Base-by-base conservation (phyloP, 805 yeast species). In the Pichia occidentalis region DNA sequence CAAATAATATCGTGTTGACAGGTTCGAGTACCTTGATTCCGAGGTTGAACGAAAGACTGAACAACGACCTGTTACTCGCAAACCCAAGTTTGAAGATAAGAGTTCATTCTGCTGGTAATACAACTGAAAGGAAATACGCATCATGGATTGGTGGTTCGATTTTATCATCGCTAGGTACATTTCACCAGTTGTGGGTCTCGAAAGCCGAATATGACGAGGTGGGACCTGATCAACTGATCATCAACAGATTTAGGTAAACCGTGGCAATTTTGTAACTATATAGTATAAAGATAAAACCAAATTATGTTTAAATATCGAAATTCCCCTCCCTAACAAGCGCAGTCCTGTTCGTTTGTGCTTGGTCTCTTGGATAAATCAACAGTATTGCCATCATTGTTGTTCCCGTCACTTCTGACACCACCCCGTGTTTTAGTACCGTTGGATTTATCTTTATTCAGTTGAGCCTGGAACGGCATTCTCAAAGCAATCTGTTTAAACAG, bases 61-160 rank as follows among this genome's bases (percentile, higher is more conserved):
- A 79, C 57, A 65, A 71, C 32, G 96, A 87, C 50, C 63, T 88
- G 37, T 71, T 78, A 22, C 66, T 68, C 36, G 63, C 71, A 42
- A 77, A 87, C 51, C 95, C 96, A 5, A 94, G 95, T 25, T 67
- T 87, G 48, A 88, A 88, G 59, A 77, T 87, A 29, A 68, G 96
- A 54, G 70, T 88, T 24, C 82, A 86, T 49, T 80, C 95, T 3
- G 75, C 81, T 6, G 96, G 96, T 30, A 79, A 77, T 52, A 59
- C 80, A 4, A 69, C 70, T 39, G 96, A 88, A 60, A 73, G 96
- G 54, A 74, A 76, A 47, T 81, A 74, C 54, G 83, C 86, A 43
- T 69, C 90, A 7, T 88, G 96, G 95, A 73, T 88, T 34, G 97
- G 97, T 31, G 96, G 95, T 7, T 80, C 90, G 47, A 87, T 88